Conservation (phyloP, 495 filamentous ascomycete genomes). For the Penicillium lividum region DNA sequence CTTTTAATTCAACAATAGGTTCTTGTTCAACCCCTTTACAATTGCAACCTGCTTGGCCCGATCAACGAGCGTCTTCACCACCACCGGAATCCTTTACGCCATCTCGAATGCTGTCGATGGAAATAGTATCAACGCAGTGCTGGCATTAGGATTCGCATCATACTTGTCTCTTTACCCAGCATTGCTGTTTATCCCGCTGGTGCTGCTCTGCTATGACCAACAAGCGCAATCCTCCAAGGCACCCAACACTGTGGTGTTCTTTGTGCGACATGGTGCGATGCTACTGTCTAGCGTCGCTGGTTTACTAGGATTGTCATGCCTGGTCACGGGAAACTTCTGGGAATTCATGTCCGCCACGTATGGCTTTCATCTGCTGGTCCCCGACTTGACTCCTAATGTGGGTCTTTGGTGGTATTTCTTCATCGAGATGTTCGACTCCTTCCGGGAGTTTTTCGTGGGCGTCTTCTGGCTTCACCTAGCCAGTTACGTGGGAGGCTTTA, state of each 20-base stretch:
- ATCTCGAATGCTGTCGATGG: slow-evolving; percentile 80
- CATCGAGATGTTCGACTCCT: slow-evolving; percentile 99
- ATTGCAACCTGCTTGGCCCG: slow-evolving; percentile 91
- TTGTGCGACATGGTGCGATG: slow-evolving; percentile 48
- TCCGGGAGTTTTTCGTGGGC: slow-evolving; percentile 93
- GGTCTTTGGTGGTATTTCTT: slow-evolving; percentile 99
- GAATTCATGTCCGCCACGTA: slow-evolving; percentile 88
- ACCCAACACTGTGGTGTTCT: slow-evolving; percentile 45
- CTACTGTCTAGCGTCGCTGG: slow-evolving; percentile 48
- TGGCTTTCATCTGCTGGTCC: slow-evolving; percentile 84
- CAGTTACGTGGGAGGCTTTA: slow-evolving; percentile 82
- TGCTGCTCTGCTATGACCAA: slow-evolving; percentile 79
- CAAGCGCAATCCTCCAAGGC: slow-evolving; percentile 32
- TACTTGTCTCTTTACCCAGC: slow-evolving; percentile 93
- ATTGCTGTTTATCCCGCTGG: slow-evolving; percentile 78
- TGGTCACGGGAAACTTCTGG: slow-evolving; percentile 77
- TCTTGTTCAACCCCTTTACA: slow-evolving; percentile 93
- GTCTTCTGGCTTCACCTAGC: slow-evolving; percentile 96
- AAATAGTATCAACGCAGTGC: slow-evolving; percentile 71
- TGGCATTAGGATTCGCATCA: slow-evolving; percentile 80
- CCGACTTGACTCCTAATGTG: slow-evolving; percentile 91
- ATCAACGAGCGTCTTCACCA: slow-evolving; percentile 88
- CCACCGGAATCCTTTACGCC: slow-evolving; percentile 81
- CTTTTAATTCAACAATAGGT: slow-evolving; percentile 47
- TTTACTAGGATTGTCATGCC: slow-evolving; percentile 69